Evolutionary conservation across 176 grass and related monocot species (phyloP).

Genomic region (Puccinellia tenuiflora): DNA sequence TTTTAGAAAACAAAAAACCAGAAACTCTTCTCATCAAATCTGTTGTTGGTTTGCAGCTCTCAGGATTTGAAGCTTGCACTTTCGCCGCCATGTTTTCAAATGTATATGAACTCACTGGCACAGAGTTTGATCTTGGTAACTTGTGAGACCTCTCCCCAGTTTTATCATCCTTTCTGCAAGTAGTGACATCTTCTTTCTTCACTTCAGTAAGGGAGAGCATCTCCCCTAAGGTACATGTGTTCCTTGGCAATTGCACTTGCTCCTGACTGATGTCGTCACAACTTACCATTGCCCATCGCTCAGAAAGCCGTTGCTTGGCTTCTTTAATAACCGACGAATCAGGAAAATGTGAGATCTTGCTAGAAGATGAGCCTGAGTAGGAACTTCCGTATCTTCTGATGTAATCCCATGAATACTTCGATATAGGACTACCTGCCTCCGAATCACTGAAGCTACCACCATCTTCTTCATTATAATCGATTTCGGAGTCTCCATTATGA

Average conservation of each 20-base stretch:
- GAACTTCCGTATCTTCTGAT: constrained; percentile 44
- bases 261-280: constrained; percentile 42
- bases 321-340: constrained; percentile 74
- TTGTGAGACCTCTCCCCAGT: constrained; percentile 28
- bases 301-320: constrained; percentile 81
- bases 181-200: constrained; percentile 41
- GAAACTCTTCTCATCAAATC: constrained; percentile 77
- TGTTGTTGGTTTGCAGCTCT: constrained; percentile 24
- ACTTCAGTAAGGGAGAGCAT: constrained; percentile 66
- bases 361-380: constrained; percentile 54
- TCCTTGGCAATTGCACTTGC: constrained; percentile 34
- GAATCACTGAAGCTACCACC: constrained; percentile 47
- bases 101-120: constrained; percentile 37
- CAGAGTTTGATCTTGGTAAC: constrained; percentile 49
- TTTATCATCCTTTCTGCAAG: constrained; percentile 22
- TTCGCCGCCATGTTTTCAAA: constrained; percentile 41
- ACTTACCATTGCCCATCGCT: constrained; percentile 63
- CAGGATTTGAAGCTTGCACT: constrained; percentile 31
- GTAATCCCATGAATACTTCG: constrained; percentile 51
- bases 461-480: constrained; percentile 43
- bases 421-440: constrained; percentile 45
- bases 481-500: constrained; percentile 26
- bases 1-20: constrained; percentile 61
- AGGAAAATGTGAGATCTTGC: constrained; percentile 39
- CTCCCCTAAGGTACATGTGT: constrained; percentile 71